Evolutionary conservation across 768 basidiomycete genomes (phyloP).

Genomic region (Pleurotus tuoliensis): DNA sequence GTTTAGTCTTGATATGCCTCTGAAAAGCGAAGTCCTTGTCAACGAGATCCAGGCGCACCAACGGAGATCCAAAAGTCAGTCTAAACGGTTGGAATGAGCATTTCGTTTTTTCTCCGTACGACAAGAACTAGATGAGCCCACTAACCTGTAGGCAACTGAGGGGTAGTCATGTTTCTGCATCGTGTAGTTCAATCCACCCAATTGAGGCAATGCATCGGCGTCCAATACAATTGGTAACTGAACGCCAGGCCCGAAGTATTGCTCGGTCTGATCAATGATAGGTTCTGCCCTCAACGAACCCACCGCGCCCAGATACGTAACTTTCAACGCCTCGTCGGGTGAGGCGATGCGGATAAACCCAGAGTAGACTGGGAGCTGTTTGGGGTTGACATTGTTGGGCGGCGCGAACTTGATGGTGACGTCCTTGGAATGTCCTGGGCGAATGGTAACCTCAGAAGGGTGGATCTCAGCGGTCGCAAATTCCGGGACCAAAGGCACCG

Average conservation of each 20-base stretch:
- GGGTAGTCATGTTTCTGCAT: slow-evolving; percentile 27
- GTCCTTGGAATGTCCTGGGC: slow-evolving; percentile 20
- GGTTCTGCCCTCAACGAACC: slow-evolving; percentile 27
- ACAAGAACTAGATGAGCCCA: background rate
- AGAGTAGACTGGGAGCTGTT: slow-evolving; percentile 44
- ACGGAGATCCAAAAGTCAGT: slow-evolving; percentile 26
- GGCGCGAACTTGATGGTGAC: slow-evolving; percentile 34
- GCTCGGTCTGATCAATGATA: slow-evolving; percentile 33
- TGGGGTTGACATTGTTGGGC: slow-evolving; percentile 30
- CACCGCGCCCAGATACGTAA: slow-evolving; percentile 37
- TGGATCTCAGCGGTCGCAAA: slow-evolving; percentile 36
- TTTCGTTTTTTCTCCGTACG: background rate
- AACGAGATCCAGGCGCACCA: slow-evolving; percentile 29
- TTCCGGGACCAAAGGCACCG: slow-evolving; percentile 30
- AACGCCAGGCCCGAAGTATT: slow-evolving; percentile 23
- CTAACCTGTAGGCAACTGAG: slow-evolving; percentile 16
- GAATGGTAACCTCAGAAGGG: slow-evolving; percentile 29
- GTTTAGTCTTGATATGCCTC: slow-evolving; percentile 16
- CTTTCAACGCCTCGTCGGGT: slow-evolving; percentile 22
- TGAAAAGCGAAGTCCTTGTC: slow-evolving; percentile 18
- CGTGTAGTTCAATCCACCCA: slow-evolving; percentile 27
- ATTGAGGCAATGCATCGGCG: slow-evolving; percentile 23
- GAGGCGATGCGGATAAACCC: slow-evolving; percentile 38
- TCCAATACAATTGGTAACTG: slow-evolving; percentile 27
- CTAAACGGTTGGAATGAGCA: slow-evolving; percentile 9